A percentile compares a stretch with the other conserved stretches of the same genome.
phyloP scores from a whole-genome alignment of 129 eudicot species.

The Lactuca sativa region DNA sequence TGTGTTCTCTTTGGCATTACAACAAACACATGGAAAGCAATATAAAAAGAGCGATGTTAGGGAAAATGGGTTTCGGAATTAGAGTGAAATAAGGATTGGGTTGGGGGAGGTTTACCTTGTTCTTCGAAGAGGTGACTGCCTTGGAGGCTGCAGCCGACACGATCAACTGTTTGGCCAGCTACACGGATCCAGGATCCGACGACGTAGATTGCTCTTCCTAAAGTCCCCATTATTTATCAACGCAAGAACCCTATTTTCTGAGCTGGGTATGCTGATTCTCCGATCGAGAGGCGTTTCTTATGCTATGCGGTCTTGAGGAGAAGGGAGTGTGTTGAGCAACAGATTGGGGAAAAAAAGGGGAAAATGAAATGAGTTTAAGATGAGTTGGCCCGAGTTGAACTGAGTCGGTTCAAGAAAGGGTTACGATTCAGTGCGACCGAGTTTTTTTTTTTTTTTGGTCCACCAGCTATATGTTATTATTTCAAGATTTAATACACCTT shows the following conservation, averaged over 20 bases:
- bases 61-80: background rate
- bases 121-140: constrained; percentile 78
- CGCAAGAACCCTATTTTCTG: constrained; percentile 22
- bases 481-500: too few relatives aligned
- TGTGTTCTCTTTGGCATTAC: constrained; percentile 13
- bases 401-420: background rate
- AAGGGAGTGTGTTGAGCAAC: constrained; percentile 31
- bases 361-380: constrained; percentile 14
- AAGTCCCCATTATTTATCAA: constrained; percentile 52
- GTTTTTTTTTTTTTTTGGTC: too few relatives aligned
- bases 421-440: background rate
- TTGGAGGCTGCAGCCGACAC: constrained; percentile 84
- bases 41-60: background rate
- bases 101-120: constrained; percentile 43
- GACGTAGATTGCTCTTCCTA: constrained; percentile 77
- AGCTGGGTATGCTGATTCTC: constrained; percentile 21
- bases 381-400: constrained; percentile 22
- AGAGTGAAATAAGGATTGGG: constrained; percentile 1
- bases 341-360: constrained; percentile 23
- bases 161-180: constrained; percentile 95
- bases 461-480: too few relatives aligned
- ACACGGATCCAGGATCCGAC: constrained; percentile 95
- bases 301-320: constrained; percentile 18
- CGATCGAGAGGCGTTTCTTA: constrained; percentile 23
- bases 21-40: constrained; percentile 4